A percentile compares a stretch with the other conserved stretches of the same genome.
phyloP scores from a whole-genome alignment of 108 stramenopile genomes.

The Fragilaria radians region DNA sequence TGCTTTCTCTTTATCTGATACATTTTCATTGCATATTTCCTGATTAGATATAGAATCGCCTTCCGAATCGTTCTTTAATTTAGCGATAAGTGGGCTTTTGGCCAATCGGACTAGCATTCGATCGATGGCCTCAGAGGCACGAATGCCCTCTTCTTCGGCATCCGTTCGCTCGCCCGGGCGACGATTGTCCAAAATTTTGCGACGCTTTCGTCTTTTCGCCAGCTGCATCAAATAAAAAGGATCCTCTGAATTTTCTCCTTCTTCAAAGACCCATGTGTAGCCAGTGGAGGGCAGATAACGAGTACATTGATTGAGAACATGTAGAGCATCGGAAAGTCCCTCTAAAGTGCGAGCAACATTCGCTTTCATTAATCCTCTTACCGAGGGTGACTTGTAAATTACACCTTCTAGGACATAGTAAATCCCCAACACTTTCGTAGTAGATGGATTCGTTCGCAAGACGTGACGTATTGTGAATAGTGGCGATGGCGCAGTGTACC shows the following conservation, averaged over 20 bases:
- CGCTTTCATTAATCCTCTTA: constrained; percentile 74
- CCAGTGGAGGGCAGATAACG: constrained; percentile 69
- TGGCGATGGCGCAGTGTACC: constrained; percentile 55
- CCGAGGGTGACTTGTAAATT: constrained; percentile 74
- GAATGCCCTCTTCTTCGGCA: constrained; percentile 83
- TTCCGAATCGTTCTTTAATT: neutral
- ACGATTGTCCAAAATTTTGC: constrained; percentile 65
- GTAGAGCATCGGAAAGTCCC: constrained; percentile 59
- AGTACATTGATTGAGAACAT: constrained; percentile 63
- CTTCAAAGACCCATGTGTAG: constrained; percentile 74
- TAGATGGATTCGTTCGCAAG: constrained; percentile 43
- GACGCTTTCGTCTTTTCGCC: constrained; percentile 47
- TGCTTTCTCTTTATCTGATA: too few relatives aligned
- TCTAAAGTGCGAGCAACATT: constrained; percentile 63
- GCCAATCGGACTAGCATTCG: constrained; percentile 69
- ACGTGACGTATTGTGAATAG: constrained; percentile 80
- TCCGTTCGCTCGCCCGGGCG: constrained; percentile 64
- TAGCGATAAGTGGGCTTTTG: constrained; percentile 34
- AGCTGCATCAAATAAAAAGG: constrained; percentile 44
- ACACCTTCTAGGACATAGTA: constrained; percentile 86
- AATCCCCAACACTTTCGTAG: constrained; percentile 61
- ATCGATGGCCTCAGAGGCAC: constrained; percentile 76
- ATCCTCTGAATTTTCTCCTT: constrained; percentile 30
- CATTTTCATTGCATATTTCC: too few relatives aligned
- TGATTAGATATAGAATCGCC: too few relatives aligned